These are phyloP conservation scores for Colletotrichum sp. DNA, from an alignment of 2,329 filamentous ascomycete genomes.

Conservation along the genomic window DNA sequence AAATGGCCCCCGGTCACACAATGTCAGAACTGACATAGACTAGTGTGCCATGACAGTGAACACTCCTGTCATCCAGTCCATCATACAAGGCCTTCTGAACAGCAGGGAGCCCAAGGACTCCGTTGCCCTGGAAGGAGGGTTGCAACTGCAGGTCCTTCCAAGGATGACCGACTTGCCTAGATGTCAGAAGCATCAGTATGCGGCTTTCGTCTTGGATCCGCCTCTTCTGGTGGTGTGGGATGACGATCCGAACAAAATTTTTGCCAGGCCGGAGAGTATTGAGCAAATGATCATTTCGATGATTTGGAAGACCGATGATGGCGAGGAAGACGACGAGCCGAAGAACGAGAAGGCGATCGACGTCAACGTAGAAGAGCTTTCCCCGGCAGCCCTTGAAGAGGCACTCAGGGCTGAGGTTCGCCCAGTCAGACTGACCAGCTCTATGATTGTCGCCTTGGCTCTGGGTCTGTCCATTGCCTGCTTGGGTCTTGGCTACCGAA, in stretches of 20 bases:
- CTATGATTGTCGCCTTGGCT: constrained; percentile 57
- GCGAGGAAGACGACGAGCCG: constrained; percentile 43
- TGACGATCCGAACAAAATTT: constrained; percentile 61
- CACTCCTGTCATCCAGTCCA: constrained; percentile 66
- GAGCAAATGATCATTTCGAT: constrained; percentile 60
- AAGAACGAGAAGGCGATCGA: constrained; percentile 43
- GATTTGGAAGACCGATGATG: constrained; percentile 52
- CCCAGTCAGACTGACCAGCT: constrained; percentile 58
- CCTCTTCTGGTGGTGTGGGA: constrained; percentile 68
- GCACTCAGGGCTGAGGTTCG: constrained; percentile 44
- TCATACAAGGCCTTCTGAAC: constrained; percentile 52
- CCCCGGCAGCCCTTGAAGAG: constrained; percentile 45
- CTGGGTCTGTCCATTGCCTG: constrained; percentile 56
- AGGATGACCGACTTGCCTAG: constrained; percentile 60
- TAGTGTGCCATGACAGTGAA: constrained; percentile 72
- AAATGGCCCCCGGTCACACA: background rate
- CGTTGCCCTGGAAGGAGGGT: constrained; percentile 62
- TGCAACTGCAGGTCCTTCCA: constrained; percentile 66
- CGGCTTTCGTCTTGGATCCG: constrained; percentile 66
- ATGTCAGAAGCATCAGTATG: constrained; percentile 69
- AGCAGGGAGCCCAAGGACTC: constrained; percentile 45
- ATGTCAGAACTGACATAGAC: background rate
- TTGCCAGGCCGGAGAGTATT: constrained; percentile 55
- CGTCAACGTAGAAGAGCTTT: constrained; percentile 46
- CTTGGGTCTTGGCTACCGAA: constrained; percentile 61